Base-by-base conservation (phyloP, 2,329 filamentous ascomycete genomes). In the Cladosporium phlei region DNA sequence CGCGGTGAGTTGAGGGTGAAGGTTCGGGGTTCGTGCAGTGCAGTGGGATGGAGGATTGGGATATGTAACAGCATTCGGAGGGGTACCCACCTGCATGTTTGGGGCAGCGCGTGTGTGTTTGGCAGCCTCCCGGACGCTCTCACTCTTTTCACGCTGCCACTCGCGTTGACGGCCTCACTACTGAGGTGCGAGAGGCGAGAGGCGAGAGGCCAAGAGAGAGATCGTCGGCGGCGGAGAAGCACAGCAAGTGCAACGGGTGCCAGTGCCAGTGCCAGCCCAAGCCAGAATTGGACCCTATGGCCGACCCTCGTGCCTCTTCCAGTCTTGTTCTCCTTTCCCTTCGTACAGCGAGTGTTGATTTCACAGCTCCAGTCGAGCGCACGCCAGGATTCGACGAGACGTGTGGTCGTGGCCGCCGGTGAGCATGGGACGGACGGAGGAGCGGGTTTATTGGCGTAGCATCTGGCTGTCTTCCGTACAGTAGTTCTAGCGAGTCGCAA, bases 81-180 rank as follows among this genome's bases (percentile, higher is more conserved):
- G 21, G n/a, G 39, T 33, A 43, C 39, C 39, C 39, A 43, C 39
- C 39, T 43, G 39, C 39, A 43, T 43, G 39, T 43, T 43, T 14
- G 39, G 28, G n/a, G 24, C 12, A 14, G 39, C 14, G 20, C 9
- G 37, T 11, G 28, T 25, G 17, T 20, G 16, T 33, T n/a, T 10
- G 14, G 28, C 28, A 12, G 10, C 39, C 39, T 43, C 20, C 29
- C 29, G 29, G 28, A 20, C 29, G 24, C 24, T 19, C 37, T 28
- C 25, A 17, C 22, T 39, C 25, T 27, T 12, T 38, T 14, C 16
- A 14, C 19, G 30, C 33, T 35, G 22, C 22, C 37, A 39, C 27
- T 11, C 6, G 24, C 24, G 24, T n/a, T n/a, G n/a, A n/a, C n/a
- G n/a, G n/a, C n/a, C n/a, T n/a, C 35, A 22, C 24, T 11, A 22